Evolutionary conservation across 768 basidiomycete genomes (phyloP), one percentile per base, ranked within the genome.

Genomic region (Pisolithus marmoratus): DNA sequence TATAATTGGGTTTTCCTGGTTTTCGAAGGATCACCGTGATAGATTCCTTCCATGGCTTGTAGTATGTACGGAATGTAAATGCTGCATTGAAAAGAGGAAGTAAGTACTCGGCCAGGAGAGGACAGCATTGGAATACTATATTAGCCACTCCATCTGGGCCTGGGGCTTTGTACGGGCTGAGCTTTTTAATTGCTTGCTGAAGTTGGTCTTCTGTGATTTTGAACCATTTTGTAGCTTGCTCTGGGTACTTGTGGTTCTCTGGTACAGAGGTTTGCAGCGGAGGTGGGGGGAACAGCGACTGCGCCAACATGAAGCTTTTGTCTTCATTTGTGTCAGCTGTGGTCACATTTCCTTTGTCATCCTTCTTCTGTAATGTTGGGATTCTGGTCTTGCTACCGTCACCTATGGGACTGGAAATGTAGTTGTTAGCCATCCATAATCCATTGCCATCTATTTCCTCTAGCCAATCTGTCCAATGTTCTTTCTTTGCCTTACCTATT

Each of bases 1-100:
- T 48, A 52, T 78, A 77, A 50, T 65, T 54, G 0, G 64, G 46
- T 34, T 68, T 67, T 0, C 70, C 70, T 0, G 72, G 73, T 52
- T 78, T 29, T 1, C 9, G 8, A 1, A 29, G 29, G 9, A 29
- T 8, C 0, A 29, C 29, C 3, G 29, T 29, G 6, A 29, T 29
- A 9, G 29, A 29, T 8, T 29, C 29, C 9, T 8, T 29, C 29
- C 29, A 29, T 11, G 29, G 29, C 8, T 29, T 8, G 29, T 29
- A 29, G 29, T 29, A 29, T 8, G 29, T 29, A 2, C 8, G 29
- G 29, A 29, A 29, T 9, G 29, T 29, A 3, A 29, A 29, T 1
- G 8, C 29, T 29, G 29, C 29, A 29, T 29, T 29, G 8, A 29
- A 29, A 8, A 29, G 5, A 0, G 8, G 29, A 1, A 29, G 29